Conservation (phyloP, 352 stramenopile genomes). For the Blastocystis sp. region DNA sequence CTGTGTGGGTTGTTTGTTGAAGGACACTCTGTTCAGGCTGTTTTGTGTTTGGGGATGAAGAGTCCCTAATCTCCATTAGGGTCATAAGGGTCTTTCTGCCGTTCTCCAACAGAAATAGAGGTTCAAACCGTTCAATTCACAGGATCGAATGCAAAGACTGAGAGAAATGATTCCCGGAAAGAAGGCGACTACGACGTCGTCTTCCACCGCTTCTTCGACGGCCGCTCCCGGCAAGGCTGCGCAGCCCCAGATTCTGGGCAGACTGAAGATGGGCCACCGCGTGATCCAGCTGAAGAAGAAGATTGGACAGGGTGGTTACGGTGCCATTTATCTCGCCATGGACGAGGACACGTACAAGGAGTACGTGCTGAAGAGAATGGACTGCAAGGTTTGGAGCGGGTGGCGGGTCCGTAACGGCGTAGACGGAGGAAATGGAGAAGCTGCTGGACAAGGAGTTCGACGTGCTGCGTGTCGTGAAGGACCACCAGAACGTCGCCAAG, state of each 20-base stretch:
- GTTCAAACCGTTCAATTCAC: neutral
- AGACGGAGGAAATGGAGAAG: constrained; percentile 62
- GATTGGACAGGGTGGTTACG: constrained; percentile 67
- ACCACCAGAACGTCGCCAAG: constrained; percentile 51
- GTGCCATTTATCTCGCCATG: constrained; percentile 47
- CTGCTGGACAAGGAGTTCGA: constrained; percentile 59
- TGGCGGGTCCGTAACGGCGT: constrained; percentile 11
- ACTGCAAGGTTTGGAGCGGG: constrained; percentile 30
- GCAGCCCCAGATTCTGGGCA: constrained; percentile 51
- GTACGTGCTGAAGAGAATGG: constrained; percentile 68
- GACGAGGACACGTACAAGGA: constrained; percentile 25
- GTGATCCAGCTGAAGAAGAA: constrained; percentile 68
- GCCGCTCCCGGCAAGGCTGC: neutral
- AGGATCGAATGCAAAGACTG: constrained; percentile 36
- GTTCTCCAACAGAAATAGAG: neutral
- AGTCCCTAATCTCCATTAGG: neutral
- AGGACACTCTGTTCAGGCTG: neutral
- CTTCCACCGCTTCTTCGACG: neutral
- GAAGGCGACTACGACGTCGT: neutral
- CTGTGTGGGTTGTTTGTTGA: neutral
- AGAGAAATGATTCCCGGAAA: constrained; percentile 51
- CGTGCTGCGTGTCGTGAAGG: constrained; percentile 46
- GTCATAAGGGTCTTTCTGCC: neutral
- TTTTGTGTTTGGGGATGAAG: neutral
- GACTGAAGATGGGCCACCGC: constrained; percentile 51